These are phyloP conservation scores for Pleurozium schreberi DNA, from an alignment of 225 moss, liverwort and hornwort genomes.

Conservation along the genomic window DNA sequence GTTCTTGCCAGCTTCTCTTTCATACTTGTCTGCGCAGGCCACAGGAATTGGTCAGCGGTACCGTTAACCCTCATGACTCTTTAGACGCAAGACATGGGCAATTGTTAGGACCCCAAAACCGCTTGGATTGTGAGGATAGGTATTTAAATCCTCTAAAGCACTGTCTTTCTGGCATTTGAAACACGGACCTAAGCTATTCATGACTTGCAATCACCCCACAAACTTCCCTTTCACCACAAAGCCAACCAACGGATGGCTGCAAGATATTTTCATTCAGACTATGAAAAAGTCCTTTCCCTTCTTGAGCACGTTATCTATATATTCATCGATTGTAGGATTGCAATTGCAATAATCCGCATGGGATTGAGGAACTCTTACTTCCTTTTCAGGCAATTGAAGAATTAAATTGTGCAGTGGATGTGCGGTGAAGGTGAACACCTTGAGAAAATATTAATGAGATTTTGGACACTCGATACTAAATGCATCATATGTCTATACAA, in stretches of 20 bases:
- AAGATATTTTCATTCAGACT: background rate
- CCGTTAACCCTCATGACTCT: background rate
- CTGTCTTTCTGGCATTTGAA: background rate
- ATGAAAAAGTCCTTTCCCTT: background rate
- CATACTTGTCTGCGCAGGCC: conserved; percentile 30
- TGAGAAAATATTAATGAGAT: background rate
- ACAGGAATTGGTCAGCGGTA: background rate
- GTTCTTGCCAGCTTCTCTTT: conserved; percentile 70
- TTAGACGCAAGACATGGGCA: background rate
- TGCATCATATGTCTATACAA: background rate
- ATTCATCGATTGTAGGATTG: background rate
- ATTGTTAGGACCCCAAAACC: background rate
- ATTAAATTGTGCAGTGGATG: background rate
- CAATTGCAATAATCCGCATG: background rate
- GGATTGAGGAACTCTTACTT: background rate
- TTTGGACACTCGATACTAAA: background rate
- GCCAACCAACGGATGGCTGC: background rate
- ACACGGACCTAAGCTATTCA: background rate
- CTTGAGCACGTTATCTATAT: too few relatives aligned
- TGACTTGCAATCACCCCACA: background rate
- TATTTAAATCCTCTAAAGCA: background rate
- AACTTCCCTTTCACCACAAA: background rate
- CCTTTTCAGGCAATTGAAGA: background rate
- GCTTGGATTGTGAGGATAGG: background rate
- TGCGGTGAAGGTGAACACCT: background rate